Evolutionary conservation across 2,329 filamentous ascomycete species (phyloP).

Genomic region (Microdochium trichocladiopsis): DNA sequence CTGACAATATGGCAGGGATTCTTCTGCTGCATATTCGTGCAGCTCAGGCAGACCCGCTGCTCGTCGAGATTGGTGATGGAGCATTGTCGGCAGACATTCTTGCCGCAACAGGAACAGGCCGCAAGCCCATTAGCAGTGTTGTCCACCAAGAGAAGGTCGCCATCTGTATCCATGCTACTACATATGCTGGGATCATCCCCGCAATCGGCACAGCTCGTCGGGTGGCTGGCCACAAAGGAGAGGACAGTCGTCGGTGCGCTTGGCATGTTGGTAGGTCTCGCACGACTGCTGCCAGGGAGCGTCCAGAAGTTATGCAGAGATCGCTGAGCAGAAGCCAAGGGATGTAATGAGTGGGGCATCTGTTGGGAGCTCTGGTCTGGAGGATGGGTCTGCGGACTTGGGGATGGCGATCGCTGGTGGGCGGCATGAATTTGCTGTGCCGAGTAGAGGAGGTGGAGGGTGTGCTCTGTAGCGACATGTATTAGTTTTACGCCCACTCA

Average conservation of each 20-base stretch:
- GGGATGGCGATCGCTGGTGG: constrained; percentile 13
- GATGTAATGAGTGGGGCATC: too few relatives aligned
- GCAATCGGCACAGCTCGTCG: constrained; percentile 48
- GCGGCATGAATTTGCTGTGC: constrained; percentile 37
- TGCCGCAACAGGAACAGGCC: constrained; percentile 44
- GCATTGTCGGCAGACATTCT: constrained; percentile 51
- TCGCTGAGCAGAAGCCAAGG: constrained; percentile 34
- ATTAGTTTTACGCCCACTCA: constrained; percentile 1
- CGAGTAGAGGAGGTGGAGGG: constrained; percentile 49
- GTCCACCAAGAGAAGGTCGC: constrained; percentile 27
- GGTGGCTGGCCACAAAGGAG: constrained; percentile 13
- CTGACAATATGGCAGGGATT: background rate
- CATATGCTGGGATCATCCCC: constrained; percentile 18
- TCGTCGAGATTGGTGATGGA: constrained; percentile 51
- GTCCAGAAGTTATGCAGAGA: constrained; percentile 57
- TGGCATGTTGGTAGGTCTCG: constrained; percentile 11
- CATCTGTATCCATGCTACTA: constrained; percentile 18
- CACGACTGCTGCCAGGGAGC: constrained; percentile 29
- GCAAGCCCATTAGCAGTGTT: constrained; percentile 33
- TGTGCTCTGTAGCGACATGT: constrained; percentile 38
- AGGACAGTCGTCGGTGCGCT: too few relatives aligned
- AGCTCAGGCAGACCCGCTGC: constrained; percentile 43
- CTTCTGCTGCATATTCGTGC: constrained; percentile 25
- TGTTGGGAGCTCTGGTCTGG: too few relatives aligned
- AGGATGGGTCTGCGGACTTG: too few relatives aligned